Evolutionary conservation across 1,284 basidiomycete genomes (phyloP).

Genomic region (Rhodotorula sp.): DNA sequence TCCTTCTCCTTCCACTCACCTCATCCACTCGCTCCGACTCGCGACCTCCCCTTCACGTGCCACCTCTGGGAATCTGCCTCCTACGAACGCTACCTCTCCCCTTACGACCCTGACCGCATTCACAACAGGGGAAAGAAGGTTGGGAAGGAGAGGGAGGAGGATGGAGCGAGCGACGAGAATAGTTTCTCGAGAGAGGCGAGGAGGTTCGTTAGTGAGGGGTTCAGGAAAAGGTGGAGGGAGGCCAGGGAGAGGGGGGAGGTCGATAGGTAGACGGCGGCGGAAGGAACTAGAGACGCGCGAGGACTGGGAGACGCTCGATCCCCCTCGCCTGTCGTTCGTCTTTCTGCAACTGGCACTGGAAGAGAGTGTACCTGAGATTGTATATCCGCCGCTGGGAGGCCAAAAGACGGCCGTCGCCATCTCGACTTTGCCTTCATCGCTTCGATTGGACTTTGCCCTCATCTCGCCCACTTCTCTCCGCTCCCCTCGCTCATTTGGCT

Average conservation of each 20-base stretch:
- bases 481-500: not conserved
- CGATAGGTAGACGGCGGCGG: not conserved
- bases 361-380: too few species aligned
- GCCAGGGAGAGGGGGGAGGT: conserved; percentile 15
- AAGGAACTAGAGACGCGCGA: not conserved
- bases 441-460: not conserved
- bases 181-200: conserved; percentile 29
- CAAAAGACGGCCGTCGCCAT: not conserved
- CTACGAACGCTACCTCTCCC: conserved; percentile 20
- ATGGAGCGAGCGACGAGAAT: conserved; percentile 30
- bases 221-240: conserved; percentile 24
- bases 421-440: not conserved
- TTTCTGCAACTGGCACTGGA: not conserved
- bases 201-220: conserved; percentile 17
- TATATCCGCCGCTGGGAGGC: not conserved
- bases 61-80: conserved; percentile 37
- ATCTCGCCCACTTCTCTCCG: not conserved
- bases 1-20: conserved; percentile 19
- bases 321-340: too few species aligned
- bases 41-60: conserved; percentile 30
- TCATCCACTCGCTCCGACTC: conserved; percentile 2
- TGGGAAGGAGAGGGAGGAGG: conserved; percentile 21
- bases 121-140: conserved; percentile 16
- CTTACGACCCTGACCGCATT: conserved; percentile 35
- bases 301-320: too few species aligned